These are phyloP conservation scores for Colletotrichum trifolii DNA, from an alignment of 2,329 filamentous ascomycete species.

Conservation along the genomic window DNA sequence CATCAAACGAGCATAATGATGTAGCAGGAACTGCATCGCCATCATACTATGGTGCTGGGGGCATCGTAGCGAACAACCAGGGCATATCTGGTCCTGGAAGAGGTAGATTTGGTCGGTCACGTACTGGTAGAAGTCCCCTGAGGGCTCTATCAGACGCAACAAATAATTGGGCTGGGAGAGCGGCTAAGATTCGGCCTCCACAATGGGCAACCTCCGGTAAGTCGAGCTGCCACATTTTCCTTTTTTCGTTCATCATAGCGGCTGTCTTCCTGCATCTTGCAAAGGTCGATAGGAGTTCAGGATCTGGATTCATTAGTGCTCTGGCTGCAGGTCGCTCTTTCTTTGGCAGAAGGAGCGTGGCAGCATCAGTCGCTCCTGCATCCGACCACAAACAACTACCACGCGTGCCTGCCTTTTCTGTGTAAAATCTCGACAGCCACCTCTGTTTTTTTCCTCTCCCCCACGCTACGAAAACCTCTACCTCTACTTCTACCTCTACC, in stretches of 20 bases:
- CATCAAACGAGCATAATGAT: conserved; percentile 48
- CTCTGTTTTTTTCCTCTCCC: no score
- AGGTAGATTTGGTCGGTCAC: conserved; percentile 80
- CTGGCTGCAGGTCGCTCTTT: background rate
- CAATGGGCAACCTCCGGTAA: conserved; percentile 60
- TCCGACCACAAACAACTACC: background rate
- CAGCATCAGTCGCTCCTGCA: background rate
- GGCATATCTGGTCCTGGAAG: conserved; percentile 84
- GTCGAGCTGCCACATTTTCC: conserved; percentile 39
- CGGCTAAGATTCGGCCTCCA: conserved; percentile 57
- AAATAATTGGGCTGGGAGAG: conserved; percentile 64
- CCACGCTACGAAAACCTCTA: no score
- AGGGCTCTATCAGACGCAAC: conserved; percentile 69
- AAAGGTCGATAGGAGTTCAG: background rate
- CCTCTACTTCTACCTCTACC: no score
- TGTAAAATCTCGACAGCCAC: no score
- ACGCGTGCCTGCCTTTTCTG: background rate
- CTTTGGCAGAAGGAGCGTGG: background rate
- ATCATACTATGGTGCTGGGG: conserved; percentile 56
- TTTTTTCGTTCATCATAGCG: conserved; percentile 7
- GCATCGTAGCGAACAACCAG: conserved; percentile 59
- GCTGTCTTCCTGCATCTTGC: background rate
- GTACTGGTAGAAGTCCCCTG: conserved; percentile 71
- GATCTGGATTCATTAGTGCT: background rate
- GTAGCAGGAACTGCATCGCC: conserved; percentile 43